Evolutionary conservation across 2,329 filamentous ascomycete genomes (phyloP).

Genomic region (Pseudogymnoascus pannorum): DNA sequence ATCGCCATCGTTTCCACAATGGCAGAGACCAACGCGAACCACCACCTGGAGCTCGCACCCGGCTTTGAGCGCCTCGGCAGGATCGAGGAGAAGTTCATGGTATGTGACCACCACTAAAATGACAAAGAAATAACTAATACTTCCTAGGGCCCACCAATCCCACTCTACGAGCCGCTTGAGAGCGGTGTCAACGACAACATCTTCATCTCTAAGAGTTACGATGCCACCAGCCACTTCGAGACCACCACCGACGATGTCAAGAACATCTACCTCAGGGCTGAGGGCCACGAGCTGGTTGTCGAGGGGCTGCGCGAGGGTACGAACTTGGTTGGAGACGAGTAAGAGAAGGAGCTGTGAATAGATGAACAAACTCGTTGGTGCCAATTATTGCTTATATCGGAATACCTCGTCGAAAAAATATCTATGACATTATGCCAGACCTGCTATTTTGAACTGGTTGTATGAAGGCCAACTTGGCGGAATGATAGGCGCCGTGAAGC

Average conservation of each 20-base stretch:
- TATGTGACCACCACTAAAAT: slow-evolving; percentile 28
- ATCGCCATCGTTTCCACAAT: slow-evolving; percentile 98
- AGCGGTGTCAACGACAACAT: slow-evolving; percentile 81
- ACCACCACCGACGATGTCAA: slow-evolving; percentile 84
- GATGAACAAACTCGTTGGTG: slow-evolving; percentile 9
- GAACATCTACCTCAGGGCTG: slow-evolving; percentile 81
- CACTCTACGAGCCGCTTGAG: slow-evolving; percentile 84
- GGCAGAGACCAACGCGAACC: slow-evolving; percentile 83
- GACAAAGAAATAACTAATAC: slow-evolving; percentile 4
- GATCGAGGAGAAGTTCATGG: slow-evolving; percentile 97
- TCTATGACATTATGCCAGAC: slow-evolving; percentile 5
- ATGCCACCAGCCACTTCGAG: slow-evolving; percentile 96
- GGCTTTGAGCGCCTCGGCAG: slow-evolving; percentile 86
- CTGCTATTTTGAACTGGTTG: background rate
- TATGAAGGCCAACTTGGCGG: background rate
- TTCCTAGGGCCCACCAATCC: slow-evolving; percentile 68
- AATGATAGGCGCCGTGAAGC: background rate
- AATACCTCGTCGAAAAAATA: slow-evolving; percentile 7
- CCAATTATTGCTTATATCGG: slow-evolving; percentile 5
- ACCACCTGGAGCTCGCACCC: slow-evolving; percentile 88
- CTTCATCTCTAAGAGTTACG: slow-evolving; percentile 98
- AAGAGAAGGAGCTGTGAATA: slow-evolving; percentile 23
- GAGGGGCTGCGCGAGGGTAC: slow-evolving; percentile 78
- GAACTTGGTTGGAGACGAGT: slow-evolving; percentile 62
- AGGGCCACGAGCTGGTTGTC: slow-evolving; percentile 79